A percentile compares a stretch with the other conserved stretches of the same genome.
These are phyloP conservation scores for Jackrogersella multiformis DNA, from an alignment of 495 filamentous ascomycete genomes.

Conservation along the genomic window DNA sequence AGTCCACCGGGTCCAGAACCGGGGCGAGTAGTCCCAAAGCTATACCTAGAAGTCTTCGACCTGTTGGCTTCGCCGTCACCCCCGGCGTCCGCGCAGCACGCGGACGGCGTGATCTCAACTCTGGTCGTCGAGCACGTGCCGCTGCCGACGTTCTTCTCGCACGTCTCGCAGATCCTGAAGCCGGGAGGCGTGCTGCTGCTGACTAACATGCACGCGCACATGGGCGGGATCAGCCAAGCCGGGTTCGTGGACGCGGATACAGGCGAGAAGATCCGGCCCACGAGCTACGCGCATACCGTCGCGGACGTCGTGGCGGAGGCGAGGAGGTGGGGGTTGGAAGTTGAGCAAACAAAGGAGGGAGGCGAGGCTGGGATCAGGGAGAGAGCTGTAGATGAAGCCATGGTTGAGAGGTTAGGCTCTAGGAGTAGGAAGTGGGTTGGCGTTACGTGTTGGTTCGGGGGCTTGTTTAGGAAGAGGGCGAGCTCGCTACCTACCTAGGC, in stretches of 20 bases:
- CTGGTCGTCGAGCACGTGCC: slow-evolving; percentile 77
- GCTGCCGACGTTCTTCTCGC: slow-evolving; percentile 63
- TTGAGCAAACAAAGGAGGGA: slow-evolving; percentile 46
- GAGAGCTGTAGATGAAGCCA: slow-evolving; percentile 61
- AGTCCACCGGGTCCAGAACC: neutral
- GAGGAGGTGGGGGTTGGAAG: slow-evolving; percentile 59
- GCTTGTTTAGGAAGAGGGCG: slow-evolving; percentile 60
- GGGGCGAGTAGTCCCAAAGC: slow-evolving; percentile 10
- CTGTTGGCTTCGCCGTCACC: slow-evolving; percentile 47
- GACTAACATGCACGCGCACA: slow-evolving; percentile 79
- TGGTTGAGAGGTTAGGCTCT: slow-evolving; percentile 60
- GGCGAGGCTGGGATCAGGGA: slow-evolving; percentile 49
- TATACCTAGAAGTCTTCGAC: slow-evolving; percentile 51
- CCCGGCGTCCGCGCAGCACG: slow-evolving; percentile 27
- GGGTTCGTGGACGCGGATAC: slow-evolving; percentile 69
- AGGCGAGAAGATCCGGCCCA: slow-evolving; percentile 69
- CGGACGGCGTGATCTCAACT: slow-evolving; percentile 67
- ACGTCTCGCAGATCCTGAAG: slow-evolving; percentile 57
- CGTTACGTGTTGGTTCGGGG: slow-evolving; percentile 71
- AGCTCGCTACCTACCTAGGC: neutral
- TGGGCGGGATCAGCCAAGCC: slow-evolving; percentile 71
- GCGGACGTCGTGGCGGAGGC: slow-evolving; percentile 66
- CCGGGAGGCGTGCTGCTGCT: slow-evolving; percentile 65
- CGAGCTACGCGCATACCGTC: slow-evolving; percentile 67
- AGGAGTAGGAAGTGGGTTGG: slow-evolving; percentile 77